Conservation (phyloP, 2,329 filamentous ascomycete genomes). For the Pseudogymnoascus sp. region DNA sequence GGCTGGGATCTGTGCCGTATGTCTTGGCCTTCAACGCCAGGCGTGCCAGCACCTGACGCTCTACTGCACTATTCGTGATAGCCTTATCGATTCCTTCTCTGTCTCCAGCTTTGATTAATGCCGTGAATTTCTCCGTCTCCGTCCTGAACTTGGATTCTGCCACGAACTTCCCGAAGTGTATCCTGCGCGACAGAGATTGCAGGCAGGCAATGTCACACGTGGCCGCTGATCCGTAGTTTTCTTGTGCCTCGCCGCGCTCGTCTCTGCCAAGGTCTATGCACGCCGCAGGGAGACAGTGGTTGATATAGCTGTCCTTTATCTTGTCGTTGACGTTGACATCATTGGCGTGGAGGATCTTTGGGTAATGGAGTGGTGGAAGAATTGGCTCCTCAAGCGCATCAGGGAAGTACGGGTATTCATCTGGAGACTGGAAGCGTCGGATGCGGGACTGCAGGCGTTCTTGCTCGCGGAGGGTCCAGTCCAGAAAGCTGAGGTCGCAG, state of each 20-base stretch:
- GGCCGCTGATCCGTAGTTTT: conserved; percentile 91
- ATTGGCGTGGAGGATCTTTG: conserved; percentile 78
- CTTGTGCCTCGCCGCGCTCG: conserved; percentile 75
- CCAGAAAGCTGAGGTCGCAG: conserved; percentile 69
- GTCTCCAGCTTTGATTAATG: conserved; percentile 73
- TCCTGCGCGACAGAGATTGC: conserved; percentile 79
- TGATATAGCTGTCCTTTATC: conserved; percentile 78
- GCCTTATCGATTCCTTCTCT: conserved; percentile 73
- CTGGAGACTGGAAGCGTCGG: conserved; percentile 87
- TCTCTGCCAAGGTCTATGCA: conserved; percentile 69
- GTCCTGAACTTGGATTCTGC: conserved; percentile 90
- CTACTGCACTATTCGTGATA: conserved; percentile 83
- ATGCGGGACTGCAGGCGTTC: conserved; percentile 88
- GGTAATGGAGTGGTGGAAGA: conserved; percentile 81
- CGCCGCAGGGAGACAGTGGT: conserved; percentile 72
- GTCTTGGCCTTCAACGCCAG: conserved; percentile 82
- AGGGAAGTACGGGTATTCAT: conserved; percentile 97
- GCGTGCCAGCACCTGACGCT: conserved; percentile 83
- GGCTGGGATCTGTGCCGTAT: conserved; percentile 82
- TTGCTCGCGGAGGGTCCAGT: conserved; percentile 87
- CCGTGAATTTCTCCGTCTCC: conserved; percentile 71
- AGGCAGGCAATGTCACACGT: conserved; percentile 85
- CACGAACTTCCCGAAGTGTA: conserved; percentile 98
- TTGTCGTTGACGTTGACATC: conserved; percentile 80
- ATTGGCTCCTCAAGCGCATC: conserved; percentile 69